Conservation (phyloP, 805 yeast genomes). For the Wickerhamomyces subpelliculosus region DNA sequence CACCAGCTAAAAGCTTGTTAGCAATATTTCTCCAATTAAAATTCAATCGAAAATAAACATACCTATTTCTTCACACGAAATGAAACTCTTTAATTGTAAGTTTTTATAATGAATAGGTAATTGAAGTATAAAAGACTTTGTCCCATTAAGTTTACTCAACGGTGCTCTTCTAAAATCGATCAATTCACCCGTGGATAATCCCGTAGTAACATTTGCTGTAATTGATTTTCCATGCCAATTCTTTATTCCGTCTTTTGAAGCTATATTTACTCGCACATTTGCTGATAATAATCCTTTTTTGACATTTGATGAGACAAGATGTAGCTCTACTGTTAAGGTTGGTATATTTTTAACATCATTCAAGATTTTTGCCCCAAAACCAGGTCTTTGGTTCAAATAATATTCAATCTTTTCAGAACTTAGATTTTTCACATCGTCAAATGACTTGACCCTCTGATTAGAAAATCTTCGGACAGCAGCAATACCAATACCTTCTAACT, state of each 20-base stretch:
- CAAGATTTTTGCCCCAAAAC: constrained; percentile 31
- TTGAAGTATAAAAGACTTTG: constrained; percentile 23
- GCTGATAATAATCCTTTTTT: constrained; percentile 11
- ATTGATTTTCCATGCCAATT: constrained; percentile 29
- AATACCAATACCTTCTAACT: constrained; percentile 40
- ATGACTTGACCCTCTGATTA: constrained; percentile 25
- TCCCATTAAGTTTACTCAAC: constrained; percentile 17
- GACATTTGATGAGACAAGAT: constrained; percentile 6
- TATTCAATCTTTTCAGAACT: constrained; percentile 32
- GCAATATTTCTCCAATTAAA: background rate
- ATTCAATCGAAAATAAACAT: background rate
- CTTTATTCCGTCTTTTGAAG: constrained; percentile 8
- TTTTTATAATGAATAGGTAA: constrained; percentile 12
- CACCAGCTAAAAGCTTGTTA: constrained; percentile 17
- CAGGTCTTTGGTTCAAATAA: constrained; percentile 32
- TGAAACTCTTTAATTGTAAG: constrained; percentile 22
- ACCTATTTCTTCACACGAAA: constrained; percentile 34
- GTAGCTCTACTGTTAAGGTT: constrained; percentile 19
- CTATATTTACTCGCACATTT: constrained; percentile 17
- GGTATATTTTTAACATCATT: constrained; percentile 32
- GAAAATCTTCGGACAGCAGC: constrained; percentile 32
- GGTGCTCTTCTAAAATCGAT: constrained; percentile 39
- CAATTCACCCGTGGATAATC: constrained; percentile 26
- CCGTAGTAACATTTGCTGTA: constrained; percentile 25
- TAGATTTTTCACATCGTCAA: constrained; percentile 25